A percentile compares a stretch with the other conserved stretches of the same genome.
Conservation (phyloP, 2,329 filamentous ascomycete genomes). For the Hymenoscyphus fructigenus region DNA sequence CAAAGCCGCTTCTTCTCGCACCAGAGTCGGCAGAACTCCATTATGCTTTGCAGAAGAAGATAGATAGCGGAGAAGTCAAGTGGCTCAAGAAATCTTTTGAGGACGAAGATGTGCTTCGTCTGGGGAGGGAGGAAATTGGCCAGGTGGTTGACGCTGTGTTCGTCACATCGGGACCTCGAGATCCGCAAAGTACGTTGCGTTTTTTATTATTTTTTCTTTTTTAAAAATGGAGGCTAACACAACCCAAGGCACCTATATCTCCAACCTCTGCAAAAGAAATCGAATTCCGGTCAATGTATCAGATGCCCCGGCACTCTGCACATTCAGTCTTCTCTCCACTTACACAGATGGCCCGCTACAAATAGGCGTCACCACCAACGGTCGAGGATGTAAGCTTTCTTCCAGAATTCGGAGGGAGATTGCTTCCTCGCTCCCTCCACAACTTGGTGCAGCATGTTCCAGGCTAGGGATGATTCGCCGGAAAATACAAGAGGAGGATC, state of each 20-base stretch:
- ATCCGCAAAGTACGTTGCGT: constrained; percentile 40
- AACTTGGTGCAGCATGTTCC: constrained; percentile 75
- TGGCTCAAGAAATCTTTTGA: constrained; percentile 68
- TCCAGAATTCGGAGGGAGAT: constrained; percentile 87
- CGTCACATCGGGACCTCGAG: constrained; percentile 63
- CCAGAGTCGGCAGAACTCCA: constrained; percentile 61
- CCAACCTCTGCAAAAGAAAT: constrained; percentile 70
- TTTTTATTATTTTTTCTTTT: too few relatives aligned
- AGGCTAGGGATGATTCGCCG: constrained; percentile 72
- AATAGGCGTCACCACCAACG: constrained; percentile 93
- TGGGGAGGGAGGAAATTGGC: constrained; percentile 79
- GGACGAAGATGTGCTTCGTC: constrained; percentile 67
- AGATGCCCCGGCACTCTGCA: constrained; percentile 82
- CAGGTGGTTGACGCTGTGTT: constrained; percentile 88
- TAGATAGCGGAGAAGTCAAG: constrained; percentile 64
- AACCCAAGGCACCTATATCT: constrained; percentile 61
- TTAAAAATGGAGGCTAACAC: constrained; percentile 7
- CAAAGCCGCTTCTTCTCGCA: constrained; percentile 75
- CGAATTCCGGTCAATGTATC: constrained; percentile 92
- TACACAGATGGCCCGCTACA: constrained; percentile 89
- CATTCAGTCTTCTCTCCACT: constrained; percentile 85
- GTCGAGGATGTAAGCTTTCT: constrained; percentile 89
- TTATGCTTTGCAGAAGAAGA: constrained; percentile 57
- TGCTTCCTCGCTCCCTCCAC: constrained; percentile 70
- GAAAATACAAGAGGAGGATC: constrained; percentile 73